Percentiles rank a stretch among this genome's conserved stretches.
phyloP scores from a whole-genome alignment of 805 yeast species.

The Ogataea salicorniae region DNA sequence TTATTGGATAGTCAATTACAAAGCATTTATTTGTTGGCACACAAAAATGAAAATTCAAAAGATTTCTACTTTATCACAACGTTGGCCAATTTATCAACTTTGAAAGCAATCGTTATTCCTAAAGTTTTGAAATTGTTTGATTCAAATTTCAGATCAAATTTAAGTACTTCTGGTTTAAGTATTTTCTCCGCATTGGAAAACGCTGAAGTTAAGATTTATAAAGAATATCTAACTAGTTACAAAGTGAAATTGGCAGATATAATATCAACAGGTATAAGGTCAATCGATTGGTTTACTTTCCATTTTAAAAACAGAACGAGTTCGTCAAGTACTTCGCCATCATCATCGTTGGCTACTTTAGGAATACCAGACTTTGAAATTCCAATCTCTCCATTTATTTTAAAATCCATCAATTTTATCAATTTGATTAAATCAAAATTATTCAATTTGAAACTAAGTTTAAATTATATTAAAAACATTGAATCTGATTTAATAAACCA shows the following conservation, averaged over 20 bases:
- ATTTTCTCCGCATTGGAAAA: constrained; percentile 40
- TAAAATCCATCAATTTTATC: constrained; percentile 22
- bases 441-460: constrained; percentile 14
- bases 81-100: constrained; percentile 47
- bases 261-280: constrained; percentile 35
- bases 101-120: constrained; percentile 45
- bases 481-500: constrained; percentile 20
- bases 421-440: constrained; percentile 25
- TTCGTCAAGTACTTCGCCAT: too few relatives aligned
- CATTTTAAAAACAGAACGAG: neutral
- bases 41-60: constrained; percentile 6
- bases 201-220: constrained; percentile 50
- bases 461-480: constrained; percentile 15
- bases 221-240: constrained; percentile 46
- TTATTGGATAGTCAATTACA: constrained; percentile 41
- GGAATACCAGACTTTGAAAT: constrained; percentile 2
- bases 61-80: constrained; percentile 32
- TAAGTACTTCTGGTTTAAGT: constrained; percentile 39
- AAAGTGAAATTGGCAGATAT: constrained; percentile 36
- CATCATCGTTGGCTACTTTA: neutral
- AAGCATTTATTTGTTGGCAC: constrained; percentile 35
- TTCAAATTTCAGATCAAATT: constrained; percentile 40
- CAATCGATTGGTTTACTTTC: constrained; percentile 37
- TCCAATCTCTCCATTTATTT: constrained; percentile 17
- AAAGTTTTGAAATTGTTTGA: constrained; percentile 46